Evolutionary conservation across 148 eudicot genomes (phyloP).

Genomic region (Persicaria tinctoria): DNA sequence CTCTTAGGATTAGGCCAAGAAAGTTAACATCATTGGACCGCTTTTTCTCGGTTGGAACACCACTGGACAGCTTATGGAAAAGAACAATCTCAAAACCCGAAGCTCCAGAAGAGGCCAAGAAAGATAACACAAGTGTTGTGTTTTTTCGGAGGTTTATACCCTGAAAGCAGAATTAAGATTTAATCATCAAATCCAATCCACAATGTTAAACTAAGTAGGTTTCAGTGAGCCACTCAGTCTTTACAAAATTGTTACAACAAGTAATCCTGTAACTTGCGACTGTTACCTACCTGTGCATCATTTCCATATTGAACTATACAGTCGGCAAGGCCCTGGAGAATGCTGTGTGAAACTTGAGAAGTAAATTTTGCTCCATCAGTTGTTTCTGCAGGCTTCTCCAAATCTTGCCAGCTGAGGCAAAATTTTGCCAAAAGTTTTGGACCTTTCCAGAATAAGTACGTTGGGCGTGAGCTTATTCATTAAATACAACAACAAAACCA

Average conservation of each 20-base stretch:
- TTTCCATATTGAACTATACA: conserved; percentile 49
- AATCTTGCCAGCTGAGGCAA: conserved; percentile 39
- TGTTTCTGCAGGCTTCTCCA: conserved; percentile 23
- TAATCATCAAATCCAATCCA: background rate
- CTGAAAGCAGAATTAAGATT: conserved; percentile 25
- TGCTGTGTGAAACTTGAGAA: conserved; percentile 28
- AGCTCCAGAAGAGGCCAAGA: conserved; percentile 68
- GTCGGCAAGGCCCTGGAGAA: conserved; percentile 60
- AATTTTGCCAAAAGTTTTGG: conserved; percentile 54
- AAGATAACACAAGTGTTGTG: conserved; percentile 52
- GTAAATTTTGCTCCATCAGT: conserved; percentile 19
- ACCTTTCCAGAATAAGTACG: conserved; percentile 39
- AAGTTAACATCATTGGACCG: conserved; percentile 29
- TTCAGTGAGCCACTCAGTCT: background rate
- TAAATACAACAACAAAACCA: background rate
- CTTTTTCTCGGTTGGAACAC: background rate
- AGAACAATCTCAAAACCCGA: conserved; percentile 56
- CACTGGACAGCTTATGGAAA: conserved; percentile 34
- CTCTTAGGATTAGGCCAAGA: conserved; percentile 47
- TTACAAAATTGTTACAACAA: background rate
- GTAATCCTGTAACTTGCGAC: background rate
- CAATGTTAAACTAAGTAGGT: background rate
- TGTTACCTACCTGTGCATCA: conserved; percentile 39
- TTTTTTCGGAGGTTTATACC: conserved; percentile 59
- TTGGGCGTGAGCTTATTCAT: conserved; percentile 8